These are phyloP conservation scores for Solioccasus polychromus DNA, from an alignment of 768 basidiomycete genomes.

Conservation along the genomic window DNA sequence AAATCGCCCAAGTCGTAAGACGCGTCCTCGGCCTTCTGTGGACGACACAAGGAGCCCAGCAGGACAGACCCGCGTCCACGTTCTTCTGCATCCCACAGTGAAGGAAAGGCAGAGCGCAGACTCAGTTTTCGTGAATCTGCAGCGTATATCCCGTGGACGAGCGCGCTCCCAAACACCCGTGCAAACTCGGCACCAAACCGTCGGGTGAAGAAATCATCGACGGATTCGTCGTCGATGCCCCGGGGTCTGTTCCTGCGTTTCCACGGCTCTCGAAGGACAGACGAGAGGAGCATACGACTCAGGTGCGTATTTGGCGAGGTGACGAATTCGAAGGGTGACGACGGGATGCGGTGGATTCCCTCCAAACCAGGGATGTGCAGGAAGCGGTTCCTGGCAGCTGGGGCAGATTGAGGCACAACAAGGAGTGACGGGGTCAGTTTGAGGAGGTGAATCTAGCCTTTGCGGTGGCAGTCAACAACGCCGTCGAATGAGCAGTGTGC, in stretches of 20 bases:
- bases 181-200: constrained; percentile 75
- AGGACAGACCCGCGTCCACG: constrained; percentile 69
- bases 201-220: constrained; percentile 73
- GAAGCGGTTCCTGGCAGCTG: constrained; percentile 77
- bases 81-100: constrained; percentile 67
- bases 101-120: constrained; percentile 73
- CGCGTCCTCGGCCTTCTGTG: constrained; percentile 4
- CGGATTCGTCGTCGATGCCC: constrained; percentile 62
- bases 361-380: constrained; percentile 51
- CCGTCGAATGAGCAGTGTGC: constrained; percentile 3
- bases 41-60: constrained; percentile 45
- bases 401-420: constrained; percentile 60
- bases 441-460: constrained; percentile 72
- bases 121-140: constrained; percentile 76
- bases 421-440: constrained; percentile 57
- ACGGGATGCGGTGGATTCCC: constrained; percentile 54
- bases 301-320: constrained; percentile 36
- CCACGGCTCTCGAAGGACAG: constrained; percentile 60
- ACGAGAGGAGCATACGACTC: constrained; percentile 46
- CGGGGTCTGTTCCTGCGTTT: constrained; percentile 40
- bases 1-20: constrained; percentile 52
- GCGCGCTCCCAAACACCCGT: constrained; percentile 68
- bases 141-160: constrained; percentile 93
- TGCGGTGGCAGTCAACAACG: constrained; percentile 10
- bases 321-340: constrained; percentile 37